These are phyloP conservation scores for Vaccinium darrowii DNA, from an alignment of 148 eudicot genomes.

Conservation along the genomic window DNA sequence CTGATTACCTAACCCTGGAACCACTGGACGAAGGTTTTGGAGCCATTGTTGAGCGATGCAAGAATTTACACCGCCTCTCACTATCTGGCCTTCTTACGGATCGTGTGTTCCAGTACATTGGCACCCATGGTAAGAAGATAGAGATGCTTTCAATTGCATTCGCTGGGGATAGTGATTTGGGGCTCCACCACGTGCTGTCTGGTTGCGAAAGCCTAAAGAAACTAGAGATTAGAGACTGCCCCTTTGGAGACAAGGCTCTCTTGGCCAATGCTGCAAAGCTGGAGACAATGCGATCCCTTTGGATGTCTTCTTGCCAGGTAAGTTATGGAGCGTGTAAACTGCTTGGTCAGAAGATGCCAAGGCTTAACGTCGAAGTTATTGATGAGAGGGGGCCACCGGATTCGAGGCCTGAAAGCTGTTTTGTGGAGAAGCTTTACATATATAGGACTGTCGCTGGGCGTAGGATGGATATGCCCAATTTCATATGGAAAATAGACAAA, in stretches of 20 bases:
- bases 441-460: constrained; percentile 80
- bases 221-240: constrained; percentile 89
- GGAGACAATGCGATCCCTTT: constrained; percentile 99
- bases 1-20: constrained; percentile 73
- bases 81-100: constrained; percentile 87
- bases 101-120: constrained; percentile 69
- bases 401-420: constrained; percentile 44
- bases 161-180: constrained; percentile 81
- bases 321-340: constrained; percentile 77
- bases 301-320: constrained; percentile 95
- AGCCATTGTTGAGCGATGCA: constrained; percentile 80
- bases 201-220: constrained; percentile 84
- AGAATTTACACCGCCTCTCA: constrained; percentile 69
- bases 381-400: constrained; percentile 63
- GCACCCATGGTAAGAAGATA: constrained; percentile 73
- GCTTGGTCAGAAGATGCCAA: constrained; percentile 75
- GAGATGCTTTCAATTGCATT: constrained; percentile 94
- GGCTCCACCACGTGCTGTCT: constrained; percentile 69
- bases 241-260: constrained; percentile 80
- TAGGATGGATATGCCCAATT: constrained; percentile 64
- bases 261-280: constrained; percentile 74
- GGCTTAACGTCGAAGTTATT: constrained; percentile 86
- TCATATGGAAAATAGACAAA: constrained; percentile 57
- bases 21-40: constrained; percentile 88
- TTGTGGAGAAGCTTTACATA: constrained; percentile 74